phyloP scores from a whole-genome alignment of 2,329 filamentous ascomycete species.

The Mycosphaerella arachidis region DNA sequence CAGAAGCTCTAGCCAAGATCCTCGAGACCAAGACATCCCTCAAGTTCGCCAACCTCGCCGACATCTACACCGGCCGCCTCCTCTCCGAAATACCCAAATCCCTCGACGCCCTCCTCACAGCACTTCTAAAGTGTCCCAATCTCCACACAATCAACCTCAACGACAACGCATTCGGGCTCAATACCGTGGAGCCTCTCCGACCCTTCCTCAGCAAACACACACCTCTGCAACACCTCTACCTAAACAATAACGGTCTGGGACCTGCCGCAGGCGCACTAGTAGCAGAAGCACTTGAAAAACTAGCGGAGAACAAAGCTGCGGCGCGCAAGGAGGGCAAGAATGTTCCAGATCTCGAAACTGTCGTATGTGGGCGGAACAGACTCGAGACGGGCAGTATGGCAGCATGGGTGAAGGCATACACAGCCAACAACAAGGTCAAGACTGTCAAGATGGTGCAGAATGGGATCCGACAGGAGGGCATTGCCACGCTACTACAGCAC shows the following conservation, averaged over 20 bases:
- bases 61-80: conserved; percentile 94
- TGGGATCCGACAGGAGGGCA: conserved; percentile 90
- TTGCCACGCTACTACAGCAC: conserved; percentile 71
- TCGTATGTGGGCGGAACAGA: conserved; percentile 93
- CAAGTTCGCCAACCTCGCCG: conserved; percentile 80
- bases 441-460: conserved; percentile 97
- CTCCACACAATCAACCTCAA: conserved; percentile 92
- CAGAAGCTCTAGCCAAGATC: conserved; percentile 76
- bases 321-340: conserved; percentile 64
- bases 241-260: conserved; percentile 97
- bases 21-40: conserved; percentile 73
- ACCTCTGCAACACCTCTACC: conserved; percentile 86
- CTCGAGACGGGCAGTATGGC: conserved; percentile 95
- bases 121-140: conserved; percentile 78
- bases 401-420: conserved; percentile 85
- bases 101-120: conserved; percentile 76
- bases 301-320: conserved; percentile 78
- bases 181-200: conserved; percentile 87
- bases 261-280: conserved; percentile 85
- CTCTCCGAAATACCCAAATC: conserved; percentile 91
- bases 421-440: conserved; percentile 73
- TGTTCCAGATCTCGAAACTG: conserved; percentile 84
- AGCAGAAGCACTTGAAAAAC: conserved; percentile 76
- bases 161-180: conserved; percentile 96
- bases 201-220: conserved; percentile 85